Base-by-base conservation (phyloP, 371 early-diverging fungal genomes). In the Mucor velutinosus region DNA sequence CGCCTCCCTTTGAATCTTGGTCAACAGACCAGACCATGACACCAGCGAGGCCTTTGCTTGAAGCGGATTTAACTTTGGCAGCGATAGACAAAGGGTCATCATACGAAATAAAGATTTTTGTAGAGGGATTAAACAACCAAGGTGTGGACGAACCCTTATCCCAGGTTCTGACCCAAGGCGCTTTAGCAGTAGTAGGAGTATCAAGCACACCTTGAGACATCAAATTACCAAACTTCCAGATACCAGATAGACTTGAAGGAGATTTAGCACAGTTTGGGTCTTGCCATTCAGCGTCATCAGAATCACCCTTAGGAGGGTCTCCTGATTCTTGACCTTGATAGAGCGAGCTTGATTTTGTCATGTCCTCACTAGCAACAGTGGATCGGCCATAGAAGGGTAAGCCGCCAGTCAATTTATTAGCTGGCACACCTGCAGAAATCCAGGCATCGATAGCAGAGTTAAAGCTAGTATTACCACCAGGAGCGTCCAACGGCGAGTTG, bases 331-430 rank as follows among this genome's bases (percentile, higher is more conserved):
- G 80, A 10, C 69, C 62, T 45, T 81, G 76, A 63, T 79, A 71
- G 14, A 79, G 68, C 4, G 67, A 73, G 8, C 51, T 58, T 12
- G 70, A 64, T 11, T 70, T 67, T 7, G 66, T 68, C 80, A 79
- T 79, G 45, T 76, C 71, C 4, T 53, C 74, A 10, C 60, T 69
- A 7, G 80, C 66, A 69, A 72, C 73, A 12, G 75, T 69, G 15
- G 90, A 79, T 49, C 89, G 84, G 17, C 92, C 93, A 60, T 89
- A 87, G 72, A 90, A 90, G 0, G 90, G 80, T 27, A 87, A 67
- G 27, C 93, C 93, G 21, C 83, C 79, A 0, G 84, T 81, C 7
- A 92, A 60, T 67, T 92, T 89, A 41, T 69, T 69, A 3, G 77
- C 68, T 14, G 89, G 87, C 66, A 87, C 82, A 29, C 88, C 88